Evolutionary conservation across 768 basidiomycete species (phyloP), one percentile per base, ranked within the genome.

Genomic region (Arthromyces matolae): DNA sequence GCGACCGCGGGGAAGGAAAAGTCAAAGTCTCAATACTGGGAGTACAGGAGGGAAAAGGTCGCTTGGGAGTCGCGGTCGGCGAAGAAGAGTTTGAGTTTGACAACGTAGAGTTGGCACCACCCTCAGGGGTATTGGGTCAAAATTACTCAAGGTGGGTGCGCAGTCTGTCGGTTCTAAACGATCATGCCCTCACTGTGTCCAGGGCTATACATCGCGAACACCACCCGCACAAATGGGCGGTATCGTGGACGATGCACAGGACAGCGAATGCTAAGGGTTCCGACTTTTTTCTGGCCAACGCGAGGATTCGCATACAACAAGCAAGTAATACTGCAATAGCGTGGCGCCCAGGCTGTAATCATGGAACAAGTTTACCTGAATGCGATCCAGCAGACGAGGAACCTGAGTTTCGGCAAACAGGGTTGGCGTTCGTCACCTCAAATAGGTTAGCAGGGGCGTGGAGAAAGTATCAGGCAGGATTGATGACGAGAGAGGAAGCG

Each of bases 311-410:
- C 16, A 16, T 35, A 6, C 7, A 35, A 18, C 34, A 35, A 35
- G 55, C 55, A 8, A 16, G 49, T 8, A 52, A 56, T 39, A 54
- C 54, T 4, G 13, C 51, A 10, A 38, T 58, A 10, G 25, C 38
- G 5, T 58, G 54, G 51, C 41, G 28, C 16, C 57, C 57, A 6
- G 12, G 14, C 5, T 44, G 52, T 8, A 28, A 10, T 16, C 57
- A 58, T 52, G 57, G 57, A 10, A 59, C 57, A 18, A 59, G 54
- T 43, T 45, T 55, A 10, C 50, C 32, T 22, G 36, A 32, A 22
- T 3, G 46, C 13, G n/a, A 27, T 12, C 53, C 49, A 25, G 4
- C n/a, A 27, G 14, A 23, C 9, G 9, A 9, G 13, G 9, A 9
- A 22, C 41, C 51, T 3, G 36, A 22, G 12, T 46, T 51, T 38